Conservation (phyloP, 192 early-diverging fungal species). For the Linnemannia zychae region DNA sequence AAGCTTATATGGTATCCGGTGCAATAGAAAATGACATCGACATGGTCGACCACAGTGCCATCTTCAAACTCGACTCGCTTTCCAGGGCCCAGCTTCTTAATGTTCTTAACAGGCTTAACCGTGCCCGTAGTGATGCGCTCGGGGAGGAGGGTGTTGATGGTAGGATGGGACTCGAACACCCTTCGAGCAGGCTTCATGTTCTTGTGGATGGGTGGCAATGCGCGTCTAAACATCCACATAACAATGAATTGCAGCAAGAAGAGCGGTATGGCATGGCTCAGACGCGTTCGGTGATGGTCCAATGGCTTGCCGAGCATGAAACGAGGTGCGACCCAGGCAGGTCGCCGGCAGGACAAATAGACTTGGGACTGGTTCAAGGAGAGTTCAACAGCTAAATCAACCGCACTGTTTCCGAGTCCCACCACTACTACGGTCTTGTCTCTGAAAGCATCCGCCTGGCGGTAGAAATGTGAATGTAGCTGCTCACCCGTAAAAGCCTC, state of each 20-base stretch:
- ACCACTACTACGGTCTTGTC: constrained; percentile 69
- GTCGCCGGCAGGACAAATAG: constrained; percentile 60
- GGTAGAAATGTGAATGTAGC: constrained; percentile 71
- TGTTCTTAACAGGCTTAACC: constrained; percentile 63
- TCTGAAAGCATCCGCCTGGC: constrained; percentile 62
- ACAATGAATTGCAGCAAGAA: constrained; percentile 46
- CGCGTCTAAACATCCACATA: not conserved
- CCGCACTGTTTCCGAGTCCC: constrained; percentile 71
- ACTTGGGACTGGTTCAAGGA: constrained; percentile 66
- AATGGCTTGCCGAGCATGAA: constrained; percentile 65
- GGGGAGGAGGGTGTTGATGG: constrained; percentile 62
- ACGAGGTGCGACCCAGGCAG: constrained; percentile 37
- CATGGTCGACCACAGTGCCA: constrained; percentile 60
- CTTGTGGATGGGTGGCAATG: constrained; percentile 32
- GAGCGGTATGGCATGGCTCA: constrained; percentile 51
- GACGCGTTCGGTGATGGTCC: constrained; percentile 62
- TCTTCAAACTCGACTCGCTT: constrained; percentile 68
- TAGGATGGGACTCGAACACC: constrained; percentile 59
- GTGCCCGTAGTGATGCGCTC: constrained; percentile 69
- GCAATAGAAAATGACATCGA: constrained; percentile 72
- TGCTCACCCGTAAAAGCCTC: constrained; percentile 61
- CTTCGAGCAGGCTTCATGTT: constrained; percentile 58
- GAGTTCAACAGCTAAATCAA: constrained; percentile 70
- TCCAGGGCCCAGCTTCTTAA: constrained; percentile 55
- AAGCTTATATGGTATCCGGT: constrained; percentile 72